A percentile compares a stretch with the other conserved stretches of the same genome.
Evolutionary conservation across 2,329 filamentous ascomycete genomes (phyloP).

Genomic region (Endocalyx cinctus): DNA sequence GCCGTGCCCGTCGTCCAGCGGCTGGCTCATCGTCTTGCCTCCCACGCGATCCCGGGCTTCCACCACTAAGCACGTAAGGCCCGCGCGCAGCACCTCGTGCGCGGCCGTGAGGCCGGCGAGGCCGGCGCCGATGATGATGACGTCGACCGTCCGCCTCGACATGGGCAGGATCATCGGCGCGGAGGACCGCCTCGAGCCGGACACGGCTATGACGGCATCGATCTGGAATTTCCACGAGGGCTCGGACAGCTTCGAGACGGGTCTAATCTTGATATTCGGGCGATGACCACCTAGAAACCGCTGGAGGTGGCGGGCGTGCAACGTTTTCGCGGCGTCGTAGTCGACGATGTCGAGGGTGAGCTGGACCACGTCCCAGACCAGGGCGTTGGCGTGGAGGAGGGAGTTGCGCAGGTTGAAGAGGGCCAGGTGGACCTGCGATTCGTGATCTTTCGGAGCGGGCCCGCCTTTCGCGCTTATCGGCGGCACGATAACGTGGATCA

Average conservation of each 20-base stretch:
- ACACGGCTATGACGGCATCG: conserved; percentile 31
- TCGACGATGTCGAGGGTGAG: conserved; percentile 39
- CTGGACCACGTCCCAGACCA: conserved; percentile 34
- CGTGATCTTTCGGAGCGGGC: conserved; percentile 30
- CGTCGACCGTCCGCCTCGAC: conserved; percentile 12
- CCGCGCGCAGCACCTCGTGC: conserved; percentile 26
- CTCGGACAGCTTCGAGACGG: conserved; percentile 34
- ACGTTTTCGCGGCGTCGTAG: conserved; percentile 32
- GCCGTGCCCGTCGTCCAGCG: conserved; percentile 27
- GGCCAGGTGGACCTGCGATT: conserved; percentile 36
- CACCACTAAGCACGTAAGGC: conserved; percentile 37
- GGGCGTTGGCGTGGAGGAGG: conserved; percentile 30
- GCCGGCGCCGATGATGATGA: conserved; percentile 42
- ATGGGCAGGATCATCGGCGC: not conserved
- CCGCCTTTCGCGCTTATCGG: conserved; percentile 27
- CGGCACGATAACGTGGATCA: conserved; percentile 32
- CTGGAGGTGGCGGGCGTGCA: conserved; percentile 33
- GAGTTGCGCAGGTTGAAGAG: conserved; percentile 33
- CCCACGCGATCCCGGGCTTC: conserved; percentile 47
- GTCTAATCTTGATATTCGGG: conserved; percentile 37
- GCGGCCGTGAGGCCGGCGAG: conserved; percentile 35
- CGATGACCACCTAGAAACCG: conserved; percentile 33
- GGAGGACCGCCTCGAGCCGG: conserved; percentile 3
- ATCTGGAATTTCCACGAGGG: conserved; percentile 38
- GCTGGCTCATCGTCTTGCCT: conserved; percentile 44